phyloP scores from a whole-genome alignment of 2,329 filamentous ascomycete genomes.

The Neonectria hederae region DNA sequence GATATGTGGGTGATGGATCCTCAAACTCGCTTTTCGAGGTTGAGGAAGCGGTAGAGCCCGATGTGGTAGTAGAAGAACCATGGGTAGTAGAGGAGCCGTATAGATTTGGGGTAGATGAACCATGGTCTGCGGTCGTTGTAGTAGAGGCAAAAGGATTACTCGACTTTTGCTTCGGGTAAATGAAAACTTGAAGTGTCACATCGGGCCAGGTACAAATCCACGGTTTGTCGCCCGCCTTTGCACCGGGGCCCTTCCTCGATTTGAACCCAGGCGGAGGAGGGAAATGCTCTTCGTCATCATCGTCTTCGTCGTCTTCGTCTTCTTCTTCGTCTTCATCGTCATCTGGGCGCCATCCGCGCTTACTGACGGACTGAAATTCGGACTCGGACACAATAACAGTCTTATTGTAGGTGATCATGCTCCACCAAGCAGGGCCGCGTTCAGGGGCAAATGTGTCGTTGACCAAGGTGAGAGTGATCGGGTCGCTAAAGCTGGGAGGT shows the following conservation, averaged over 20 bases:
- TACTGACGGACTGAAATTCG: conserved; percentile 44
- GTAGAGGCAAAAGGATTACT: conserved; percentile 43
- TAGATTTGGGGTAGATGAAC: not conserved
- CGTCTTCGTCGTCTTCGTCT: conserved; percentile 26
- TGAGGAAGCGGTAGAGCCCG: conserved; percentile 28
- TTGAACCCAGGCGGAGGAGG: conserved; percentile 41
- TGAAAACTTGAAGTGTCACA: conserved; percentile 65
- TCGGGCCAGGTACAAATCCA: conserved; percentile 70
- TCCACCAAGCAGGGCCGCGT: conserved; percentile 66
- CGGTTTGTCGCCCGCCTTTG: conserved; percentile 59
- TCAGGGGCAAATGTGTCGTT: conserved; percentile 59
- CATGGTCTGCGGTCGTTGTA: conserved; percentile 24
- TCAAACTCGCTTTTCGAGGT: not conserved
- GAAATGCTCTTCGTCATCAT: conserved; percentile 20
- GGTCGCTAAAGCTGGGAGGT: conserved; percentile 55
- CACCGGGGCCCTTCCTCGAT: conserved; percentile 37
- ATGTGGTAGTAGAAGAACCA: conserved; percentile 23
- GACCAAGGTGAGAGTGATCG: conserved; percentile 57
- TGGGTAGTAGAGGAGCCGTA: conserved; percentile 23
- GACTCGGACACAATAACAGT: conserved; percentile 62
- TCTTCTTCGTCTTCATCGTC: conserved; percentile 24
- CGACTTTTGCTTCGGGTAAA: conserved; percentile 64
- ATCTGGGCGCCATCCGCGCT: conserved; percentile 35
- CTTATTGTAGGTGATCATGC: conserved; percentile 63
- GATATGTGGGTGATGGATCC: conserved; percentile 50